phyloP scores from a whole-genome alignment of 352 stramenopile species.

The Phytopythium ostracodes region DNA sequence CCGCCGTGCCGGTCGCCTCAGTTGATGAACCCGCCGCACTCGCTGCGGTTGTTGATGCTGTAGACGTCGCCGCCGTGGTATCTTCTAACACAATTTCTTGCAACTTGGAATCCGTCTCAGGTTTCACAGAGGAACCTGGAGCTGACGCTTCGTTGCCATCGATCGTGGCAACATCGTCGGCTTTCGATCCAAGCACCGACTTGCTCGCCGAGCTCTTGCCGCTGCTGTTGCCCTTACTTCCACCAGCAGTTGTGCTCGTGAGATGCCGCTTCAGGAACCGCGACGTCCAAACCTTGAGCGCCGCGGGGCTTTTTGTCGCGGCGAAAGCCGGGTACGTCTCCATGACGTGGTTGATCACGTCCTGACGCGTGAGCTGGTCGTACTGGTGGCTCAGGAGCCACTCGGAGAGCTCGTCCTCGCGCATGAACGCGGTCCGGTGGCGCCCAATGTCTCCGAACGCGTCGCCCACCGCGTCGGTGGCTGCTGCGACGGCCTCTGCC shows the following conservation, averaged over 20 bases:
- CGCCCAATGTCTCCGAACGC: conserved; percentile 1
- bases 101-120: neutral
- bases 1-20: neutral
- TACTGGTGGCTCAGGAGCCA: conserved; percentile 47
- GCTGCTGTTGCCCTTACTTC: neutral
- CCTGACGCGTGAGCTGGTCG: conserved; percentile 46
- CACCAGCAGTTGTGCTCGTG: neutral
- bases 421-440: conserved; percentile 15
- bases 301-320: conserved; percentile 41
- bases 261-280: conserved; percentile 69
- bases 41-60: neutral
- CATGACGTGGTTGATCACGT: conserved; percentile 58
- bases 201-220: neutral
- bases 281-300: conserved; percentile 58
- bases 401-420: conserved; percentile 36
- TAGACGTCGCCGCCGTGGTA: neutral
- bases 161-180: neutral
- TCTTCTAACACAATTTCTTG: neutral
- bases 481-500: neutral
- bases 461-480: conserved; percentile 5
- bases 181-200: neutral
- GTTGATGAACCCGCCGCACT: neutral
- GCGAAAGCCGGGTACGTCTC: conserved; percentile 53
- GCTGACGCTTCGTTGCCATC: neutral
- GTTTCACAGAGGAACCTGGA: neutral